phyloP scores from a whole-genome alignment of 371 early-diverging fungal genomes.

The Massospora cicadina region DNA sequence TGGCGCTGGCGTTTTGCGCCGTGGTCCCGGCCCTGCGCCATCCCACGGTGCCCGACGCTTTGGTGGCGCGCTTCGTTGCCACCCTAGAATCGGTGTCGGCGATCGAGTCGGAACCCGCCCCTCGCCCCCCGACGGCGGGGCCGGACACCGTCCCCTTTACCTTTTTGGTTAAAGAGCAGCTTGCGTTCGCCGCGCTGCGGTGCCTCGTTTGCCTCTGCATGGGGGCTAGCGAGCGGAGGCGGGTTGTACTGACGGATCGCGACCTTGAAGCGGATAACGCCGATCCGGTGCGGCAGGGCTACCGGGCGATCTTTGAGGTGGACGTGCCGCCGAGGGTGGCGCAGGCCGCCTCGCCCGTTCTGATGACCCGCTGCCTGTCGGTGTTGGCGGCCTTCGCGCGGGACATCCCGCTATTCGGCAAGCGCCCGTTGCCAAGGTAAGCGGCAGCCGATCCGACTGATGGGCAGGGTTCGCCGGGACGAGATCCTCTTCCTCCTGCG shows the following conservation, averaged over 20 bases:
- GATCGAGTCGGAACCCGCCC: conserved; percentile 23
- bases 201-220: conserved; percentile 7
- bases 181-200: neutral
- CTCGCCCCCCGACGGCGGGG: conserved; percentile 11
- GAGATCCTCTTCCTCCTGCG: conserved; percentile 49
- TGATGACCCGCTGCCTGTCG: conserved; percentile 46
- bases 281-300: conserved; percentile 1
- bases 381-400: conserved; percentile 45
- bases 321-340: conserved; percentile 38
- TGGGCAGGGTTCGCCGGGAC: conserved; percentile 42
- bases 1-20: conserved; percentile 17
- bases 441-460: conserved; percentile 12
- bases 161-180: neutral
- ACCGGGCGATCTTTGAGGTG: neutral
- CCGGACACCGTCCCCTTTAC: neutral
- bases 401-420: conserved; percentile 56
- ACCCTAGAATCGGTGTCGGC: conserved; percentile 28
- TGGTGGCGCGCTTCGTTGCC: conserved; percentile 31
- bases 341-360: conserved; percentile 37
- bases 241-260: neutral
- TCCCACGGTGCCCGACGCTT: conserved; percentile 36
- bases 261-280: neutral
- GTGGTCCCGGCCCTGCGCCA: conserved; percentile 29
- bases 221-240: neutral
- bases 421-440: conserved; percentile 61